phyloP scores from a whole-genome alignment of 2,329 filamentous ascomycete genomes.

The Bipolaris zeicola region DNA sequence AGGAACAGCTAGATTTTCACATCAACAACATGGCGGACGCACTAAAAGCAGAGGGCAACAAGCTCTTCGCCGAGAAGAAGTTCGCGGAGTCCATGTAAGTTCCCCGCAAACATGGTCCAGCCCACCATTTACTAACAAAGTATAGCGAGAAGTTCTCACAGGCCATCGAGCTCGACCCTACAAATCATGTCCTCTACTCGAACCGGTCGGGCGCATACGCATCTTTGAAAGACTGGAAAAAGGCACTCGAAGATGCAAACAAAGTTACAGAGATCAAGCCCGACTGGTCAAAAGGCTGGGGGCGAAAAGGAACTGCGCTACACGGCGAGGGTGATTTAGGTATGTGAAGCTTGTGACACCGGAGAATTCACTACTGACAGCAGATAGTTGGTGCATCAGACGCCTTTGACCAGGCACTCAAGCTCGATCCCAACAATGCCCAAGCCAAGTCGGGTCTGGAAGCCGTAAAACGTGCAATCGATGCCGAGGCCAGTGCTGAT shows the following conservation, averaged over 20 bases:
- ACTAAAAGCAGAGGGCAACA: slow-evolving; percentile 97
- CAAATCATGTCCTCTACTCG: slow-evolving; percentile 96
- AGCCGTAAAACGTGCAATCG: slow-evolving; percentile 85
- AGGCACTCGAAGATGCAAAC: slow-evolving; percentile 84
- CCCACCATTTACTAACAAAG: slow-evolving; percentile 20
- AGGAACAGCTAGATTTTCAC: slow-evolving; percentile 4
- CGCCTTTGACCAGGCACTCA: slow-evolving; percentile 92
- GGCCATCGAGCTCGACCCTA: slow-evolving; percentile 84
- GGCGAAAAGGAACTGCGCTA: slow-evolving; percentile 86
- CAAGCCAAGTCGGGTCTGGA: slow-evolving; percentile 89
- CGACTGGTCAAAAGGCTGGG: slow-evolving; percentile 97
- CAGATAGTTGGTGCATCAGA: slow-evolving; percentile 73
- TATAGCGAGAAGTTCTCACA: slow-evolving; percentile 88
- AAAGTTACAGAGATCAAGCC: slow-evolving; percentile 95
- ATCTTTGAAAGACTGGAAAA: slow-evolving; percentile 85
- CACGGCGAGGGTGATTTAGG: slow-evolving; percentile 84
- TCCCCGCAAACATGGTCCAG: slow-evolving; percentile 24
- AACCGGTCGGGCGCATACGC: slow-evolving; percentile 89
- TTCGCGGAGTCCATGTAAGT: slow-evolving; percentile 94
- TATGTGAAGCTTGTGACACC: slow-evolving; percentile 42
- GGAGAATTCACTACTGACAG: slow-evolving; percentile 18
- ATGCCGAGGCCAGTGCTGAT: slow-evolving; percentile 71
- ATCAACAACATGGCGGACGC: slow-evolving; percentile 67
- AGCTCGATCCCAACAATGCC: slow-evolving; percentile 88
- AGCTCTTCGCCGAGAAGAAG: slow-evolving; percentile 97